phyloP scores from a whole-genome alignment of 2,329 filamentous ascomycete genomes.

The Trichoderma polysporum region DNA sequence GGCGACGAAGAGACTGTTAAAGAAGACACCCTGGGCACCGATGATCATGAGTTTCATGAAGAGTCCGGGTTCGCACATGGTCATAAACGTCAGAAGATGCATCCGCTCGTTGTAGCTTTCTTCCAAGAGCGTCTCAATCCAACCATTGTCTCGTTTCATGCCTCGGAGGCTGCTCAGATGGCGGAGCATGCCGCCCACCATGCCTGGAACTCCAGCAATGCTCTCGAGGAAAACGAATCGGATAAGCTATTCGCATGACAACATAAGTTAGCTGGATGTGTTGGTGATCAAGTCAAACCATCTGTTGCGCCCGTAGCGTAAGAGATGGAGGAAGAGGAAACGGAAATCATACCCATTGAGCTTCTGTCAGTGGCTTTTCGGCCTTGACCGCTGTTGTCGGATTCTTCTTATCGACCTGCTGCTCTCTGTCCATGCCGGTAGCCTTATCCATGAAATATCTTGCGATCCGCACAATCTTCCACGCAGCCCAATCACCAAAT shows the following conservation, averaged over 20 bases:
- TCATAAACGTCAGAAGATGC: constrained; percentile 90
- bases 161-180: constrained; percentile 81
- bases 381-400: constrained; percentile 56
- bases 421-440: constrained; percentile 71
- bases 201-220: constrained; percentile 91
- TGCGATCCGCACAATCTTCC: constrained; percentile 71
- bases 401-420: constrained; percentile 61
- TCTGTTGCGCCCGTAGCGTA: too few relatives aligned
- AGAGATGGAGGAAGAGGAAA: too few relatives aligned
- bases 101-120: constrained; percentile 93
- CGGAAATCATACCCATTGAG: constrained; percentile 66
- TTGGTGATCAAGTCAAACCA: neutral
- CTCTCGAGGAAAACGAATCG: constrained; percentile 93
- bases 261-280: constrained; percentile 12
- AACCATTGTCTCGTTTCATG: constrained; percentile 92
- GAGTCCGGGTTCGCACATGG: constrained; percentile 70
- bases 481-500: constrained; percentile 75
- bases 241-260: constrained; percentile 52
- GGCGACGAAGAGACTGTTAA: constrained; percentile 86
- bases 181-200: constrained; percentile 93
- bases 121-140: constrained; percentile 89
- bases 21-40: constrained; percentile 92
- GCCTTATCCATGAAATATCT: constrained; percentile 78
- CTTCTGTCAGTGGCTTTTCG: constrained; percentile 68
- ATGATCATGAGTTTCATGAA: constrained; percentile 94